Base-by-base conservation (phyloP, 1,139 yeast genomes). In the Pneumocystis wakefieldiae region DNA sequence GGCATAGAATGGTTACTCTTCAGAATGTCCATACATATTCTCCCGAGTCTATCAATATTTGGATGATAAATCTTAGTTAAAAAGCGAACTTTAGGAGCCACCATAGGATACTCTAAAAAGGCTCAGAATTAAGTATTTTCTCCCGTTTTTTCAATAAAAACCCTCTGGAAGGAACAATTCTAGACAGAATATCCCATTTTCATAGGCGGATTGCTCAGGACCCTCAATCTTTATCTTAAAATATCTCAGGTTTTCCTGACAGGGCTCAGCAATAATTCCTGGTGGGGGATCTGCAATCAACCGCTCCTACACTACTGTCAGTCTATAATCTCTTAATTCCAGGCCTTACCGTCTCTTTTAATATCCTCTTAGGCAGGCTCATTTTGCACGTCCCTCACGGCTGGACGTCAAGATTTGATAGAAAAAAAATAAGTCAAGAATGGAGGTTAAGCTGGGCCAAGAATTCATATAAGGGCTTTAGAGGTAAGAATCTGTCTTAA, bases 41-140 rank as follows among this genome's bases (percentile, higher is more conserved):
- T 81, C 3, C 98, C 98, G 69, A 92, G 79, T 72, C 94, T 83
- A 74, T 92, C 98, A 70, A 92, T 92, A 74, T 92, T 92, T 60
- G 98, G 98, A 72, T 92, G 98, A 74, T 92, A 92, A 58, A 92
- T 90, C 75, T 86, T 89, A 61, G 98, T 92, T 67, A 92, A 77
- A 71, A 92, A 92, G 80, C 69, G 69, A 62, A 68, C 69, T 60
- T 68, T 68, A 39, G 69, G 69, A 10, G 69, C 68, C 32, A 66
- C 69, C 70, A 68, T 68, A 29, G 96, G 96, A 73, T 89, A 89
- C 71, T 89, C 96, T 71, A 76, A 72, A 80, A 89, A 67, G 88
- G 78, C 73, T 88, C 96, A 64, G 89, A 76, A 69, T 84, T 80
- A 76, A 88, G 88, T 62, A 81, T 77, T 48, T 48, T 48, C 15